A percentile compares a stretch with the other conserved stretches of the same genome.
phyloP scores from a whole-genome alignment of 2,329 filamentous ascomycete genomes.

The Allantophomopsis lycopodina region DNA sequence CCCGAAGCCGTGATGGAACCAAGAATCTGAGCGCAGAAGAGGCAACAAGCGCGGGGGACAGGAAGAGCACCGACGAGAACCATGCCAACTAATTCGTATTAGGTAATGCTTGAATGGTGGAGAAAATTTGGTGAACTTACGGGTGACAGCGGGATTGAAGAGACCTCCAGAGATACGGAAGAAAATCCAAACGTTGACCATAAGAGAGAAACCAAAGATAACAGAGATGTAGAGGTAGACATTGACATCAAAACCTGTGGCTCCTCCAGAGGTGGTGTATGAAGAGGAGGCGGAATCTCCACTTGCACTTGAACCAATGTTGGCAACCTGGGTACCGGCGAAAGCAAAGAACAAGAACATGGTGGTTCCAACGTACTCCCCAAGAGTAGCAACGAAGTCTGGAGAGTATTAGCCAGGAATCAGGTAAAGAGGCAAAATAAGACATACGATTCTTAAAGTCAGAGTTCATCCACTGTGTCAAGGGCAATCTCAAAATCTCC shows the following conservation, averaged over 20 bases:
- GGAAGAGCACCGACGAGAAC: conserved; percentile 11
- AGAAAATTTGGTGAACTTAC: too few relatives aligned
- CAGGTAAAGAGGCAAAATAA: too few relatives aligned
- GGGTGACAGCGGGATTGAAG: conserved; percentile 18
- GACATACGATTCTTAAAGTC: conserved; percentile 25
- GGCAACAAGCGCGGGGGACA: conserved; percentile 9
- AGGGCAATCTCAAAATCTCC: conserved; percentile 28
- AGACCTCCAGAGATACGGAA: conserved; percentile 32
- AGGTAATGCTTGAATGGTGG: too few relatives aligned
- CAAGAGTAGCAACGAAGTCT: conserved; percentile 25
- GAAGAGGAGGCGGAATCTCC: too few relatives aligned
- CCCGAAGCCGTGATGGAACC: conserved; percentile 20
- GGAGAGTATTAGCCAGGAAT: too few relatives aligned
- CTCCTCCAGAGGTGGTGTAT: too few relatives aligned
- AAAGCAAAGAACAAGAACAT: conserved; percentile 17
- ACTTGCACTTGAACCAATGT: conserved; percentile 14
- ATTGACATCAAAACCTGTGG: conserved; percentile 17
- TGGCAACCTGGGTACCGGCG: conserved; percentile 8
- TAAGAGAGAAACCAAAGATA: conserved; percentile 17
- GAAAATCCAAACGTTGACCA: conserved; percentile 42
- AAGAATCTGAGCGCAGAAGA: conserved; percentile 17
- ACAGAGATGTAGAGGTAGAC: conserved; percentile 16
- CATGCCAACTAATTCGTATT: conserved; percentile 11
- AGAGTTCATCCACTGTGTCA: conserved; percentile 32
- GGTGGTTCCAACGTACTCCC: conserved; percentile 37